Evolutionary conservation across 371 early-diverging fungal species (phyloP), one percentile per base, ranked within the genome.

Genomic region (Lichtheimia hyalospora): DNA sequence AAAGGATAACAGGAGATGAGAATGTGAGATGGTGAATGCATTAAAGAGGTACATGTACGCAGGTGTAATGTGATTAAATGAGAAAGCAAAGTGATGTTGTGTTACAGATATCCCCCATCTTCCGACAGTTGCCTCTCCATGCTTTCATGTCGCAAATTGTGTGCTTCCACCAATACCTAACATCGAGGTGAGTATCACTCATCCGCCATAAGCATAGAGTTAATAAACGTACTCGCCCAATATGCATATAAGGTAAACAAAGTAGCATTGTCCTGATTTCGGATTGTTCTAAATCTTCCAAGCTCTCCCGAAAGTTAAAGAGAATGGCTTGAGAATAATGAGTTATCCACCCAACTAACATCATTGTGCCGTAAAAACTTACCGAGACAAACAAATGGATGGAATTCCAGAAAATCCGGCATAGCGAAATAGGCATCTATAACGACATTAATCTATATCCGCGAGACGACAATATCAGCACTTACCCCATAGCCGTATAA

Each of bases 261-360:
- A 92, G 77, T 59, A 95, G 64, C 74, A 91, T 77, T 2, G 92
- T 88, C 59, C 91, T 80, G 57, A 96, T 96, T 66, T 96, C 94
- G 0, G 92, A 92, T 65, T 93, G 92, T 64, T 96, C 96, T 46
- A 94, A 73, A 54, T 94, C 94, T 68, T 95, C 96, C 28, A 95
- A 74, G 20, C 82, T 85, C 58, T 93, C 94, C 64, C 89, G 90
- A n/a, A 75, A 70, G 43, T 78, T 73, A 7, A 66, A 69, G 21
- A 91, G 71, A 46, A 91, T 88, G 34, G 92, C 89, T 81, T 55
- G 12, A 56, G 12, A 42, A 42, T 48, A 15, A 43, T 48, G 5
- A 50, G 25, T 21, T 3, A 28, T 5, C 18, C 21, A 39, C 20
- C 24, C 55, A 7, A 48, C 43, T 53, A 21, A 43, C 2, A 7